Base-by-base conservation (phyloP, 164 flowering plant species). In the Annona cherimola region DNA sequence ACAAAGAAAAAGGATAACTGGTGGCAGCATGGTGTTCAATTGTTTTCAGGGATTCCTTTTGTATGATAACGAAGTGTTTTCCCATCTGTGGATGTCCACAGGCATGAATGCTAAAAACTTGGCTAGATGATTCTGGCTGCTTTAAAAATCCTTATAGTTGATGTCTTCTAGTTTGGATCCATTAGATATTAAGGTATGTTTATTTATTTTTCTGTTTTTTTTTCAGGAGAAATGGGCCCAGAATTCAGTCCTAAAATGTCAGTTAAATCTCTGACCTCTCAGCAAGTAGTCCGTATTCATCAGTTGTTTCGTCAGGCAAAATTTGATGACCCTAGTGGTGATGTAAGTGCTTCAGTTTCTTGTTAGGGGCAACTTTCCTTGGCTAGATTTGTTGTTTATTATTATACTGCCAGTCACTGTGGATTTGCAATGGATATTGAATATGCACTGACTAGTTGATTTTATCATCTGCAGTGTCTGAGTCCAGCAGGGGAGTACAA, bases 401-500 rank as follows among this genome's bases (percentile, higher is more conserved):
- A 9, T 20, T 57, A 64, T 66, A 35, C 60, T 26, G 35, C 65
- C 63, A 44, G 5, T 40, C 26, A 66, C 68, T 63, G 4, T 8
- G 35, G 41, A 16, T 35, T 2, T 44, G 69, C 50, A n/a, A 40
- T 66, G 69, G 9, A 0, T 68, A 68, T 40, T 14, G 9, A 3
- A 40, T 45, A 18, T 26, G 42, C 26, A 16, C 60, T 68, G 4
- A 55, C 50, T 65, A 39, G 42, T 42, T 60, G 14, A 20, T 68
- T 11, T 11, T 42, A 9, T 26, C 35, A 26, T 69, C 75, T 84
- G 76, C 85, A 95, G 99, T 91, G 97, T 83, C 95, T 95, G 68
- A 95, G 98, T 84, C 99, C 98, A 82, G 98, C 99, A 20, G 99
- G 97, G 55, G 98, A 95, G 79, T 95, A 93, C 81, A 95, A 95